Base-by-base conservation (phyloP, 2,329 filamentous ascomycete species). In the Diaporthe longicolla region DNA sequence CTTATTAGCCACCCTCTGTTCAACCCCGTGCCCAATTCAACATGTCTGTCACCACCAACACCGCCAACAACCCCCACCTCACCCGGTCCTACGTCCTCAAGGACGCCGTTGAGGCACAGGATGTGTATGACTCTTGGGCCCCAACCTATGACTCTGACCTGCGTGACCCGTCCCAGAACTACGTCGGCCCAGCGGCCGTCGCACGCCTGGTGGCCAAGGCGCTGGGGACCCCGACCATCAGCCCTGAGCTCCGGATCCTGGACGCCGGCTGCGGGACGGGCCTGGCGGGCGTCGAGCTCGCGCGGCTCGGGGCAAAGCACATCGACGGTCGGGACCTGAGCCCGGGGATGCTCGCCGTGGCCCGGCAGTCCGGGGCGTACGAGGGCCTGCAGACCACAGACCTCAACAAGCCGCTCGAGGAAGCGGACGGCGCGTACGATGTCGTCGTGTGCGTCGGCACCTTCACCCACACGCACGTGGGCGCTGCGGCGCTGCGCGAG, bases 381-480 rank as follows among this genome's bases (percentile, higher is more conserved):
- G 52, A 61, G 68, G 68, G 19, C 24, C 43, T 70, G 43, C 37
- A 70, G 68, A 61, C 68, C 7, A 50, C 68, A 19, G 55, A 70
- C 43, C 68, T 70, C 52, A 70, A 70, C 68, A 61, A 70, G 68
- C 52, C 52, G 32, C 52, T 70, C 52, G 68, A 70, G 1, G 43
- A 45, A 21, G 29, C 13, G 1, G 68, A 70, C 55, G 68, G 68
- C 37, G 3, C 13, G 26, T 70, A 70, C 29, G 68, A 70, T 24
- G 68, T 45, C 43, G 68, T 70, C 35, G 68, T 70, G 68, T 70
- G 68, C 68, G 68, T 70, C 52, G 68, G 68, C 52, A 70, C 68
- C 26, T 61, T 70, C 37, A 70, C 68, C 35, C 52, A 70, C 52
- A 61, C 52, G 37, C 68, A 70, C 55, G 68, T 70, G 26, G 68